Conservation (phyloP, 805 yeast species). For the Ogataea zsoltii region DNA sequence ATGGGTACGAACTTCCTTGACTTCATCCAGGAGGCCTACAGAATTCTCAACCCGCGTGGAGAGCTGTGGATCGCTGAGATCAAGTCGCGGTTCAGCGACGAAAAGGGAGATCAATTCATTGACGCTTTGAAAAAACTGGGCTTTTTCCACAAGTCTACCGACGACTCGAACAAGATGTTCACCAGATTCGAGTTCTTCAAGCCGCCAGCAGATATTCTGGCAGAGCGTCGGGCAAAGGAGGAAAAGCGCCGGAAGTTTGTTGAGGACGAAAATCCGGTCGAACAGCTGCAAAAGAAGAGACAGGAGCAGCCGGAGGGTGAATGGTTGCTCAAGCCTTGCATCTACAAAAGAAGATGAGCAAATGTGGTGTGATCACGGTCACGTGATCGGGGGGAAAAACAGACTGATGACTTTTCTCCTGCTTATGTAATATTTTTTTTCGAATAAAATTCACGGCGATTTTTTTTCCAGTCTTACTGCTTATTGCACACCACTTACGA, state of each 20-base stretch:
- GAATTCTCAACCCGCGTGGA: constrained; percentile 86
- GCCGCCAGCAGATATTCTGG: constrained; percentile 69
- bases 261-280: constrained; percentile 61
- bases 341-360: constrained; percentile 76
- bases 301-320: constrained; percentile 66
- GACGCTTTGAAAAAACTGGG: constrained; percentile 76
- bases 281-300: constrained; percentile 60
- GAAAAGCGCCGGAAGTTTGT: constrained; percentile 67
- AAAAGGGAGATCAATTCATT: constrained; percentile 76
- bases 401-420: too few relatives aligned
- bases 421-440: neutral
- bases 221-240: constrained; percentile 60
- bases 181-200: constrained; percentile 92
- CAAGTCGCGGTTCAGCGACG: constrained; percentile 84
- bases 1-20: constrained; percentile 98
- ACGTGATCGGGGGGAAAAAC: too few relatives aligned
- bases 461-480: too few relatives aligned
- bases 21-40: constrained; percentile 84
- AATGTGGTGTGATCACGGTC: too few relatives aligned
- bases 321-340: constrained; percentile 94
- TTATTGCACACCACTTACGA: neutral
- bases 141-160: constrained; percentile 85
- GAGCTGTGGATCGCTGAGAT: constrained; percentile 98
- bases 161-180: constrained; percentile 88
- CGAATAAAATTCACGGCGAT: neutral